Evolutionary conservation across 805 yeast genomes (phyloP), one percentile per base, ranked within the genome.

Genomic region (Blastobotrys attinorum): DNA sequence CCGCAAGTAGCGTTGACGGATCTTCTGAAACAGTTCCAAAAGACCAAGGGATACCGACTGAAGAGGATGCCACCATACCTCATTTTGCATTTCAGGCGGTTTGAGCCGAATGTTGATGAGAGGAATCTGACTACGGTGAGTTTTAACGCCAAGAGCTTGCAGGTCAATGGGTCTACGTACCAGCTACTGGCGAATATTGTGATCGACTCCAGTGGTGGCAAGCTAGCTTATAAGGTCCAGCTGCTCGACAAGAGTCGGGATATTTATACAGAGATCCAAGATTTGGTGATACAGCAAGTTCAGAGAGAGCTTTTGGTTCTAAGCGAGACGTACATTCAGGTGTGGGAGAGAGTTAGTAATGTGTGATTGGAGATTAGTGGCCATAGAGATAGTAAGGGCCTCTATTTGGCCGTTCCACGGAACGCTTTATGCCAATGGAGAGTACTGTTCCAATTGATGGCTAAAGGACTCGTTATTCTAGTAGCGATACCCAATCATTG

Each of bases 101-200:
- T 75, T 45, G 61, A 61, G 10, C 68, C 66, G 21, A 53, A 61
- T 18, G 54, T 66, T 0, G 47, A 47, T 8, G 58, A 43, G 23
- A 58, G 75, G 44, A 80, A 78, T 52, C 77, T 78, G 25, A 80
- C 83, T 1, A 71, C 82, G 22, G 81, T 84, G 3, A 77, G 37
- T 81, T 77, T 54, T 74, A 80, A 5, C 63, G 66, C 2, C 55
- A 55, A 37, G 53, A 48, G 17, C 63, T 67, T 51, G 70, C 62
- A 56, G 18, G 43, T 62, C 2, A 52, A 52, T 5, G 56, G 42
- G 22, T 39, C 42, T 16, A 40, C 51, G 1, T 77, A 82, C 57
- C 63, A 60, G 36, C 54, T 81, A 15, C 51, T 74, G 0, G 68
- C 72, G 5, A 81, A 79, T 56, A 55, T 81, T 1, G 66, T 76